These are phyloP conservation scores for Teratosphaeria nubilosa DNA, from an alignment of 2,329 filamentous ascomycete genomes.

Conservation along the genomic window DNA sequence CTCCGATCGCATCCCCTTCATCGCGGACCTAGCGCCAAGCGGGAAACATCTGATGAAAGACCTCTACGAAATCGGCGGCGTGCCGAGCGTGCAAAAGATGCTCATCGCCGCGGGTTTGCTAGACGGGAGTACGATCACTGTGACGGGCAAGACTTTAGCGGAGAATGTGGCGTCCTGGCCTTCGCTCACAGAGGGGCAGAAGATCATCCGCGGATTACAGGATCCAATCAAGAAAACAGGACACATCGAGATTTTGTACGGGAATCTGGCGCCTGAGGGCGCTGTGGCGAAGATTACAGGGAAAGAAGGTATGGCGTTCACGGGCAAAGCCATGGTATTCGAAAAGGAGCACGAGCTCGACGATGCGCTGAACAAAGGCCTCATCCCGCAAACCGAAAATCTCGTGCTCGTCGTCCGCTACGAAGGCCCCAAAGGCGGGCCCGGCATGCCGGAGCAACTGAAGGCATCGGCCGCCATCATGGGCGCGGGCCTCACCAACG, in stretches of 20 bases:
- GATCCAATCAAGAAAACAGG: constrained; percentile 81
- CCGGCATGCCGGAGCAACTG: constrained; percentile 93
- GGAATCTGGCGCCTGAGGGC: constrained; percentile 79
- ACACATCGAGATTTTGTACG: constrained; percentile 78
- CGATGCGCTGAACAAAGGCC: constrained; percentile 57
- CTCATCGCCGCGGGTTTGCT: constrained; percentile 67
- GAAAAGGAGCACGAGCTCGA: constrained; percentile 76
- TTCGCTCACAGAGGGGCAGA: constrained; percentile 60
- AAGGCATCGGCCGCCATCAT: constrained; percentile 83
- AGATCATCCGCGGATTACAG: constrained; percentile 68
- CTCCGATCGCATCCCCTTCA: constrained; percentile 72
- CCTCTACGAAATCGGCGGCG: constrained; percentile 74
- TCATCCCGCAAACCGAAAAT: constrained; percentile 46
- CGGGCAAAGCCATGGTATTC: constrained; percentile 71
- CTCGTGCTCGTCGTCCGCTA: constrained; percentile 85
- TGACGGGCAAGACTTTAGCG: constrained; percentile 74
- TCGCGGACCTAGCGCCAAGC: constrained; percentile 74
- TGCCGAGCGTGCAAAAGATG: constrained; percentile 75
- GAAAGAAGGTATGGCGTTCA: constrained; percentile 79
- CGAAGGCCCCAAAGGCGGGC: constrained; percentile 85
- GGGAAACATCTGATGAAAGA: constrained; percentile 84
- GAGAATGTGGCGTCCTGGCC: constrained; percentile 73
- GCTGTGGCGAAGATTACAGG: constrained; percentile 95
- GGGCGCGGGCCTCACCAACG: constrained; percentile 77
- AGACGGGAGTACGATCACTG: constrained; percentile 67